Percentiles rank a stretch among this genome's conserved stretches.
Evolutionary conservation across 164 flowering plant genomes (phyloP).

Genomic region (Cinnamomum chago): DNA sequence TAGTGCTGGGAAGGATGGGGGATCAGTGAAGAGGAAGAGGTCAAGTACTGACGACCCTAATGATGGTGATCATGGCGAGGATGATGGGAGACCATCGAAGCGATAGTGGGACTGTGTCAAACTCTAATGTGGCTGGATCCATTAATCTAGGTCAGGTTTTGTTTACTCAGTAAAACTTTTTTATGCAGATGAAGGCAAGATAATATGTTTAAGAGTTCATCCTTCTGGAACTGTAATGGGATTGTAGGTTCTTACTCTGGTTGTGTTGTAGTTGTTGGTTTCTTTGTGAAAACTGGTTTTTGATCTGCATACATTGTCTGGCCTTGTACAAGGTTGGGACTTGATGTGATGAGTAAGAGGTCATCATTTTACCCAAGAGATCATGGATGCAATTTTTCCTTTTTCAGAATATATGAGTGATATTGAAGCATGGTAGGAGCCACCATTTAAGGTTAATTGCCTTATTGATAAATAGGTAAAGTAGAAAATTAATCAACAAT

Average conservation of each 20-base stretch:
- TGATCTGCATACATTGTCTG: not conserved
- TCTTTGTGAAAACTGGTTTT: not conserved
- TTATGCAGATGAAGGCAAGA: too few species aligned
- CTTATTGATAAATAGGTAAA: too few species aligned
- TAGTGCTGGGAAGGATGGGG: conserved; percentile 35
- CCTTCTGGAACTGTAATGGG: not conserved
- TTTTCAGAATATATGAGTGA: too few species aligned
- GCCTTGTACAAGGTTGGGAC: conserved; percentile 2
- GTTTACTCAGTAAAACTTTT: not conserved
- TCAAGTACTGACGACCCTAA: conserved; percentile 44
- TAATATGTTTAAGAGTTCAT: not conserved
- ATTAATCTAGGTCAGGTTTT: conserved; percentile 31
- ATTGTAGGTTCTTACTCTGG: not conserved
- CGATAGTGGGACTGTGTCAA: conserved; percentile 40
- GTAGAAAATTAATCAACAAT: too few species aligned
- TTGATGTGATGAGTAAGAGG: not conserved
- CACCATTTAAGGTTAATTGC: too few species aligned
- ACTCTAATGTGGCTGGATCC: conserved; percentile 18
- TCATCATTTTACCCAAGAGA: not conserved
- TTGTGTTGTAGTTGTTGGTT: not conserved
- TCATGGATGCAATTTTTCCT: not conserved
- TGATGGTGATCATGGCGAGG: conserved; percentile 57
- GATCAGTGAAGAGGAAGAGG: conserved; percentile 62
- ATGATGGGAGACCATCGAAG: conserved; percentile 81
- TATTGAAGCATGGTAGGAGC: too few species aligned